Percentiles rank a stretch among this genome's conserved stretches.
Conservation (phyloP, 768 basidiomycete species). For the Solioccasus polychromus region DNA sequence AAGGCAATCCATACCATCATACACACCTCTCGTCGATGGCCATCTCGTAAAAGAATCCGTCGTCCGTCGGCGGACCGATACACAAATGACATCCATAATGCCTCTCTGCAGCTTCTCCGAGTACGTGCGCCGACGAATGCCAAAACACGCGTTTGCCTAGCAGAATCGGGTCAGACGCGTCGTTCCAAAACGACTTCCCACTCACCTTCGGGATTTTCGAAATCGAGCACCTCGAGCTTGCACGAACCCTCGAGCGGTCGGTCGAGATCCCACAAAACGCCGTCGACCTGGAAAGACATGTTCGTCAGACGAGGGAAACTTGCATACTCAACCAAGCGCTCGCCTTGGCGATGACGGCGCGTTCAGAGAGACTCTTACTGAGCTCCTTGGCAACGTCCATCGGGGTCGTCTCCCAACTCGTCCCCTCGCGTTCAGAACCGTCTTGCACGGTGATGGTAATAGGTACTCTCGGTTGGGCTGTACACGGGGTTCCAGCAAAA, state of each 20-base stretch:
- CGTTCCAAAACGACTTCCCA: not conserved
- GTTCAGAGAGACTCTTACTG: conserved; percentile 83
- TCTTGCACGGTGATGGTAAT: conserved; percentile 85
- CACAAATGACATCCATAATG: conserved; percentile 98
- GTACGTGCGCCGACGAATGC: conserved; percentile 98
- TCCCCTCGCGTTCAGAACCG: conserved; percentile 80
- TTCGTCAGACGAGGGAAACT: too few species aligned
- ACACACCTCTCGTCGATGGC: conserved; percentile 78
- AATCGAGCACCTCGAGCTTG: conserved; percentile 83
- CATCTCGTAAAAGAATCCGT: conserved; percentile 99
- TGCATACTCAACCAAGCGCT: too few species aligned
- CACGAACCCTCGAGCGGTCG: conserved; percentile 87
- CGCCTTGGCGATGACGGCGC: conserved; percentile 91
- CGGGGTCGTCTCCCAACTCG: conserved; percentile 93
- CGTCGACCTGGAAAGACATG: conserved; percentile 55
- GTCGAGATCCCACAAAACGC: conserved; percentile 89
- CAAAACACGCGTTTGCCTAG: conserved; percentile 96
- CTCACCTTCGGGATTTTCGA: conserved; percentile 82
- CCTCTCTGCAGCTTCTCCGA: conserved; percentile 94
- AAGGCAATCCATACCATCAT: not conserved
- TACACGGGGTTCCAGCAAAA: too few species aligned
- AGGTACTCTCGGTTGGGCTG: conserved; percentile 75
- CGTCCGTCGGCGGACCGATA: conserved; percentile 94
- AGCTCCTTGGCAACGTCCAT: conserved; percentile 88
- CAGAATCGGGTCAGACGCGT: too few species aligned